Percentiles rank a stretch among this genome's conserved stretches.
phyloP scores from a whole-genome alignment of 352 stramenopile species.

The Phytophthora pinifolia region DNA sequence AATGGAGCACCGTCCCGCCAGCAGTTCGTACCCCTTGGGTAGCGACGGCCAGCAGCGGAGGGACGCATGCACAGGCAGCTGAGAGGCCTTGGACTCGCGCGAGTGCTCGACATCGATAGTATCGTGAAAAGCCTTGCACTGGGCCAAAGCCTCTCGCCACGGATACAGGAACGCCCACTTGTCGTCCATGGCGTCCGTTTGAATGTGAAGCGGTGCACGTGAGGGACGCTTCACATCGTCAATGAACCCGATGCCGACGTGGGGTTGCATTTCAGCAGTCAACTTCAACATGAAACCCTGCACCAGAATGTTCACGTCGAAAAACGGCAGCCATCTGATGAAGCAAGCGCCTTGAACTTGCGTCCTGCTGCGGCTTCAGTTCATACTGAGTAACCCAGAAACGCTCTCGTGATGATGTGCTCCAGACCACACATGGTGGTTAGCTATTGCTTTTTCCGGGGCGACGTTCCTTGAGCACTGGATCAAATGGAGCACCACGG shows the following conservation, averaged over 20 bases:
- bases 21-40: slow-evolving; percentile 9
- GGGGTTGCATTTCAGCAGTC: not conserved
- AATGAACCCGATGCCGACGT: slow-evolving; percentile 3
- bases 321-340: no score
- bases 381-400: no score
- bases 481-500: no score
- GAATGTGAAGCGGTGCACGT: slow-evolving; percentile 2
- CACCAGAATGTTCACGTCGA: no score
- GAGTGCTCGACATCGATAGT: slow-evolving; percentile 5
- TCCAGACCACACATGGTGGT: no score
- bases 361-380: no score
- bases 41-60: slow-evolving; percentile 13
- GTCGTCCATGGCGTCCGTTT: slow-evolving; percentile 2
- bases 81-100: slow-evolving; percentile 2
- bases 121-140: slow-evolving; percentile 15
- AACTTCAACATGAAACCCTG: no score
- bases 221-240: not conserved
- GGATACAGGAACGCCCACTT: slow-evolving; percentile 14
- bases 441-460: no score
- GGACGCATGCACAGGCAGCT: slow-evolving; percentile 8
- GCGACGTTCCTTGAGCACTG: no score
- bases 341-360: no score
- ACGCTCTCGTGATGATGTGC: no score
- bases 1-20: slow-evolving; percentile 12
- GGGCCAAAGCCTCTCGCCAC: slow-evolving; percentile 4